Conservation (phyloP, 2,329 filamentous ascomycete genomes). For the Aureobasidium sp. region DNA sequence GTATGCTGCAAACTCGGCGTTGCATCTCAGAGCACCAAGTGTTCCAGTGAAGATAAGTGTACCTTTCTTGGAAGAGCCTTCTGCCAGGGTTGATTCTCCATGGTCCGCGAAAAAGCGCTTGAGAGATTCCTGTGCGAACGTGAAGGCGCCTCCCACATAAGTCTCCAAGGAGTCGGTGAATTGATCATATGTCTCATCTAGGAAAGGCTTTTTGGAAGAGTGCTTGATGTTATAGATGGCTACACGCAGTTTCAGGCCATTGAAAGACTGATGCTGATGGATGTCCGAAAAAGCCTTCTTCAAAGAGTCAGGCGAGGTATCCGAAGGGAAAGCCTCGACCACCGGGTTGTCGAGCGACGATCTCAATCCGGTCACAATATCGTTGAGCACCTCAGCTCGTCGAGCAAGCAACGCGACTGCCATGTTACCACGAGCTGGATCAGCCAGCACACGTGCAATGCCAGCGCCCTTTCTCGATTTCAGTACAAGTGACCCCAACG, state of each 20-base stretch:
- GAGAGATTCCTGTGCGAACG: slow-evolving; percentile 48
- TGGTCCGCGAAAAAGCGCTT: slow-evolving; percentile 48
- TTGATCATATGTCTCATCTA: slow-evolving; percentile 46
- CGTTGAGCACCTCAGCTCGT: slow-evolving; percentile 38
- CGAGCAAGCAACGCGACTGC: slow-evolving; percentile 50
- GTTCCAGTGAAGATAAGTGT: slow-evolving; percentile 53
- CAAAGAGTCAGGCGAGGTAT: slow-evolving; percentile 43
- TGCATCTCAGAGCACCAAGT: slow-evolving; percentile 45
- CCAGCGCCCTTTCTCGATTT: slow-evolving; percentile 40
- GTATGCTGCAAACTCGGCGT: slow-evolving; percentile 48
- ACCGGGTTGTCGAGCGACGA: slow-evolving; percentile 37
- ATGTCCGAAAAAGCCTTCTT: slow-evolving; percentile 45
- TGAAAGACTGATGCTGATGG: slow-evolving; percentile 41
- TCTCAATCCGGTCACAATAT: slow-evolving; percentile 37
- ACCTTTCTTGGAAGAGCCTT: slow-evolving; percentile 47
- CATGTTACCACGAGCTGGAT: slow-evolving; percentile 46
- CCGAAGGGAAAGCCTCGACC: slow-evolving; percentile 46
- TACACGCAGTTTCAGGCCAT: slow-evolving; percentile 43
- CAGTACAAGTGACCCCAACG: background rate
- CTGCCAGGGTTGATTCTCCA: slow-evolving; percentile 39
- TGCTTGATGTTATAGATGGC: slow-evolving; percentile 53
- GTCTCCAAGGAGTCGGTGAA: slow-evolving; percentile 43
- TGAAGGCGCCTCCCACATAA: slow-evolving; percentile 50
- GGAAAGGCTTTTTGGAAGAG: slow-evolving; percentile 47
- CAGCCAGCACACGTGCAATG: slow-evolving; percentile 49